Percentiles rank a stretch among this genome's conserved stretches.
These are phyloP conservation scores for Aspergillus eucalypticola DNA, from an alignment of 2,329 filamentous ascomycete species.

Conservation along the genomic window DNA sequence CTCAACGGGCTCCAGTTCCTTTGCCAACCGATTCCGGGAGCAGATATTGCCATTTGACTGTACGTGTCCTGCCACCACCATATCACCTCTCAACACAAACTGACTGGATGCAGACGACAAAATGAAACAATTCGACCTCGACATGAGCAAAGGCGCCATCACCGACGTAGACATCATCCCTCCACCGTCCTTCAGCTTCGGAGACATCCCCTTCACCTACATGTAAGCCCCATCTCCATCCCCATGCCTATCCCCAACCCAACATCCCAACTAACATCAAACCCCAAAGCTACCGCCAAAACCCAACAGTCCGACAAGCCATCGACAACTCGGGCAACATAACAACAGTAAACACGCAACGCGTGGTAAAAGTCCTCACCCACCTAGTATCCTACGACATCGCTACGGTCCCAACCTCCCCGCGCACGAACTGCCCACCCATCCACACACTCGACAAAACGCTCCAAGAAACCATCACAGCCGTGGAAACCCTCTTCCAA, in stretches of 20 bases:
- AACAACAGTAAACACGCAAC: conserved; percentile 59
- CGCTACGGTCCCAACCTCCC: conserved; percentile 60
- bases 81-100: neutral
- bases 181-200: conserved; percentile 74
- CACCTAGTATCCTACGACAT: conserved; percentile 63
- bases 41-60: conserved; percentile 71
- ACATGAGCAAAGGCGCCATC: conserved; percentile 60
- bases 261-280: conserved; percentile 24
- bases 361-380: conserved; percentile 59
- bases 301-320: conserved; percentile 69
- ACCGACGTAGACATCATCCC: conserved; percentile 71
- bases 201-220: conserved; percentile 70
- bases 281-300: conserved; percentile 74
- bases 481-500: conserved; percentile 66
- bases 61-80: conserved; percentile 39
- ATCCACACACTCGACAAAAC: conserved; percentile 55
- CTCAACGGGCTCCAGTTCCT: conserved; percentile 66
- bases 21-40: conserved; percentile 70
- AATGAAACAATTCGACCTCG: conserved; percentile 67
- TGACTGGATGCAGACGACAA: conserved; percentile 48
- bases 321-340: conserved; percentile 61
- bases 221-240: conserved; percentile 35
- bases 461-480: conserved; percentile 64
- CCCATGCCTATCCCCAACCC: too few relatives aligned
- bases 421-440: conserved; percentile 57